Evolutionary conservation across 1,284 basidiomycete species (phyloP).

Genomic region (Prillingera fragicola): DNA sequence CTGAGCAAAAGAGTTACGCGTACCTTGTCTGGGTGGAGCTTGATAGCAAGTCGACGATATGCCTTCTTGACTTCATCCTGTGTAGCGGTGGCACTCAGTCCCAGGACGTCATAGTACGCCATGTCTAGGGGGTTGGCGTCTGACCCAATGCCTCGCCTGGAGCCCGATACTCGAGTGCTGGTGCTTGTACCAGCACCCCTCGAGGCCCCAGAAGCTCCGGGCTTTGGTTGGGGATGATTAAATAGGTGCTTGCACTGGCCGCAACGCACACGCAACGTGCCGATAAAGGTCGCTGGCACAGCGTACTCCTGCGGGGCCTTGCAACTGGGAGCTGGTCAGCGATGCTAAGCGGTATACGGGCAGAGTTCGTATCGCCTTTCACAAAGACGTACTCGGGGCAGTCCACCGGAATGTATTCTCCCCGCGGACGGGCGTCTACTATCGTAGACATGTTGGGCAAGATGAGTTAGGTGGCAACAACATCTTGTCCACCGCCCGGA

Average conservation of each 20-base stretch:
- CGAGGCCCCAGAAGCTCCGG: constrained; percentile 11
- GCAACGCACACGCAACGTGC: constrained; percentile 65
- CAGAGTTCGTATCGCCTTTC: neutral
- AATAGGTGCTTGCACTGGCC: constrained; percentile 51
- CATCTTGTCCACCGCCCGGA: no score
- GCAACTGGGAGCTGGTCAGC: constrained; percentile 49
- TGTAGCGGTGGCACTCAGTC: constrained; percentile 37
- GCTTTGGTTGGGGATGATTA: constrained; percentile 39
- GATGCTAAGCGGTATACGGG: neutral
- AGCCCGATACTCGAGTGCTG: constrained; percentile 28
- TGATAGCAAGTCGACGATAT: constrained; percentile 90
- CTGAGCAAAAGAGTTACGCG: neutral
- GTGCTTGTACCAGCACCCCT: constrained; percentile 1
- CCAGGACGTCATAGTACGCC: constrained; percentile 64
- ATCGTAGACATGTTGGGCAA: constrained; percentile 40
- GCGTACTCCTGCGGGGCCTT: constrained; percentile 64
- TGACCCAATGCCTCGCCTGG: constrained; percentile 65
- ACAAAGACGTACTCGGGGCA: constrained; percentile 38
- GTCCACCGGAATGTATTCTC: constrained; percentile 39
- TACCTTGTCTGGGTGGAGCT: constrained; percentile 56
- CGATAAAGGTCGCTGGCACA: constrained; percentile 60
- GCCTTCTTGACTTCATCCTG: constrained; percentile 75
- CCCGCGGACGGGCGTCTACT: constrained; percentile 43
- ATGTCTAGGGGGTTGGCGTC: constrained; percentile 85
- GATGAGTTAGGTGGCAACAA: neutral